Evolutionary conservation across 2,329 filamentous ascomycete species (phyloP).

Genomic region (Sarocladiaceae sp.): DNA sequence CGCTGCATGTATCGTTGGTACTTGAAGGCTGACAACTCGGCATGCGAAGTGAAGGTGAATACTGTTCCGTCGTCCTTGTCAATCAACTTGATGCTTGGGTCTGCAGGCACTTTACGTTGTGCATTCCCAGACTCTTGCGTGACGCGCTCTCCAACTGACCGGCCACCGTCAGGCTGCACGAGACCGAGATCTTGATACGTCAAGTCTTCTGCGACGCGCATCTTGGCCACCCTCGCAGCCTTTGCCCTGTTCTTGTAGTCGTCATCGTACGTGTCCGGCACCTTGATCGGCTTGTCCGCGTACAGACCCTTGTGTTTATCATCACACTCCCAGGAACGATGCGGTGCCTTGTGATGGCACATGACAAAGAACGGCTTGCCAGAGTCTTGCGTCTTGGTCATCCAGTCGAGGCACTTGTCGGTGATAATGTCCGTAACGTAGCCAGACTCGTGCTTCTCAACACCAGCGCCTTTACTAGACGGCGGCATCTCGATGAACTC

Average conservation of each 20-base stretch:
- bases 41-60: slow-evolving; percentile 35
- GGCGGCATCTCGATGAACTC: slow-evolving; percentile 39
- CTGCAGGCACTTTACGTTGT: slow-evolving; percentile 21
- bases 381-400: slow-evolving; percentile 26
- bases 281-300: slow-evolving; percentile 33
- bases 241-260: slow-evolving; percentile 48
- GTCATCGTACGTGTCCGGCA: slow-evolving; percentile 46
- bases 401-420: slow-evolving; percentile 39
- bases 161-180: slow-evolving; percentile 46
- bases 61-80: slow-evolving; percentile 35
- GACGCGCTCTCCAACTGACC: no score
- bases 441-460: slow-evolving; percentile 25
- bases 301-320: slow-evolving; percentile 42
- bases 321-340: slow-evolving; percentile 45
- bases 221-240: slow-evolving; percentile 43
- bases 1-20: slow-evolving; percentile 52
- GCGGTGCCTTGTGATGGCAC: slow-evolving; percentile 51
- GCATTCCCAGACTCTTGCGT: slow-evolving; percentile 19
- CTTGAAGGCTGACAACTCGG: slow-evolving; percentile 45
- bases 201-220: slow-evolving; percentile 43
- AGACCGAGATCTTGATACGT: slow-evolving; percentile 46
- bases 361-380: slow-evolving; percentile 44
- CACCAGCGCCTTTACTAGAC: no score
- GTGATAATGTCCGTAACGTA: slow-evolving; percentile 49
- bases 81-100: slow-evolving; percentile 16